Conservation (phyloP, 2,329 filamentous ascomycete genomes). For the Neofusicoccum sp. region DNA sequence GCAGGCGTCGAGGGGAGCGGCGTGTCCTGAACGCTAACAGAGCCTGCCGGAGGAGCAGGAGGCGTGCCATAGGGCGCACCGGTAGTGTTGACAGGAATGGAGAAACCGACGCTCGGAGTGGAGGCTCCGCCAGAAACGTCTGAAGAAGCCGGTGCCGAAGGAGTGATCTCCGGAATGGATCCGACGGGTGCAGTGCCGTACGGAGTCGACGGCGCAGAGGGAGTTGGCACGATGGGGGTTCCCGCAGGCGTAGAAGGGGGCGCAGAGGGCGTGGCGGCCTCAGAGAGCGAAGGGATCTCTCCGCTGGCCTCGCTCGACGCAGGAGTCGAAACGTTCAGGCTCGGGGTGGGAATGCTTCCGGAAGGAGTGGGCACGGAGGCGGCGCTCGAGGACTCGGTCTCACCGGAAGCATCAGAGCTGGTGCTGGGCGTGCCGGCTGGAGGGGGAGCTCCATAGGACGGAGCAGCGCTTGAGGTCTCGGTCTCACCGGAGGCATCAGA, state of each 20-base stretch:
- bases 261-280: neutral
- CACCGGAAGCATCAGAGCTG: neutral
- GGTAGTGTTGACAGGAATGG: neutral
- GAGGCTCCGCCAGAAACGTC: neutral
- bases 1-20: neutral
- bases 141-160: neutral
- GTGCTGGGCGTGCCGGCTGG: no score
- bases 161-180: neutral
- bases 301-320: neutral
- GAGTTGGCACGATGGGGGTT: neutral
- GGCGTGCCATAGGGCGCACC: neutral
- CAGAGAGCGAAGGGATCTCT: conserved; percentile 6
- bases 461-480: neutral
- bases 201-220: neutral
- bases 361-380: neutral
- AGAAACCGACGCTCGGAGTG: neutral
- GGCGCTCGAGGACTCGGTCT: neutral
- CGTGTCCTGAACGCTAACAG: no score
- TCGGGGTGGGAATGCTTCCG: neutral
- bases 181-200: no score
- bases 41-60: no score
- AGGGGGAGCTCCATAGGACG: no score
- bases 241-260: neutral
- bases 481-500: conserved; percentile 4
- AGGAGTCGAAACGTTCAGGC: neutral